phyloP scores from a whole-genome alignment of 495 filamentous ascomycete genomes.

The Choiromyces venosus region DNA sequence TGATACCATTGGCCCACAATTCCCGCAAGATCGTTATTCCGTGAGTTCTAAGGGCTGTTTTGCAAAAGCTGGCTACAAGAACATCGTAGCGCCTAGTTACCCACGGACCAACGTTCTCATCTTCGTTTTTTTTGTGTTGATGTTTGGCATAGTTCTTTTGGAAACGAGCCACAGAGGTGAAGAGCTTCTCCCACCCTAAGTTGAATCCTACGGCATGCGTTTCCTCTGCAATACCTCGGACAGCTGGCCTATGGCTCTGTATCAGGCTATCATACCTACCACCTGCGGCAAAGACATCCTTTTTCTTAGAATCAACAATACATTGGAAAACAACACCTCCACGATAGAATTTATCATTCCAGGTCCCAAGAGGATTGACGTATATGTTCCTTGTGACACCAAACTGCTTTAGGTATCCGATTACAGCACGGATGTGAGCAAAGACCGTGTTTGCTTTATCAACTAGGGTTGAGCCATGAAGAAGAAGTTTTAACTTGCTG shows the following conservation, averaged over 20 bases:
- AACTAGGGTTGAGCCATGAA: slow-evolving; percentile 63
- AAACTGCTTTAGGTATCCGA: slow-evolving; percentile 68
- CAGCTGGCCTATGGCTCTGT: slow-evolving; percentile 58
- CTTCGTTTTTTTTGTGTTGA: slow-evolving; percentile 41
- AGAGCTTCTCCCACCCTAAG: slow-evolving; percentile 77
- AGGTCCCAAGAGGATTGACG: slow-evolving; percentile 74
- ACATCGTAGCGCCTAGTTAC: slow-evolving; percentile 66
- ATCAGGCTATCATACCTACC: slow-evolving; percentile 89
- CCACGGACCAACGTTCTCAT: slow-evolving; percentile 43
- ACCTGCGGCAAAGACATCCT: slow-evolving; percentile 85
- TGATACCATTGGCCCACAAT: slow-evolving; percentile 78
- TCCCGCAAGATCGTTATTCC: slow-evolving; percentile 69
- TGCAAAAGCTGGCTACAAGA: slow-evolving; percentile 79
- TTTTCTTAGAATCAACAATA: slow-evolving; percentile 75
- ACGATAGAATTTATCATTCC: slow-evolving; percentile 88
- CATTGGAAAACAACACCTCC: slow-evolving; percentile 88
- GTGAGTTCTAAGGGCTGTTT: slow-evolving; percentile 64
- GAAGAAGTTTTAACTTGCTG: slow-evolving; percentile 61
- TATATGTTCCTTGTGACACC: slow-evolving; percentile 72
- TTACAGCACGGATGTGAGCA: slow-evolving; percentile 68
- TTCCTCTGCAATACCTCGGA: slow-evolving; percentile 48
- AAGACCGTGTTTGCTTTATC: slow-evolving; percentile 66
- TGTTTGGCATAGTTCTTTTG: slow-evolving; percentile 31
- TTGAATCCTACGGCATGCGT: slow-evolving; percentile 87
- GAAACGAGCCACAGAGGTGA: slow-evolving; percentile 56